These are phyloP conservation scores for Cyclotella choctawhatcheeana DNA, from an alignment of 108 stramenopile genomes.

Conservation along the genomic window DNA sequence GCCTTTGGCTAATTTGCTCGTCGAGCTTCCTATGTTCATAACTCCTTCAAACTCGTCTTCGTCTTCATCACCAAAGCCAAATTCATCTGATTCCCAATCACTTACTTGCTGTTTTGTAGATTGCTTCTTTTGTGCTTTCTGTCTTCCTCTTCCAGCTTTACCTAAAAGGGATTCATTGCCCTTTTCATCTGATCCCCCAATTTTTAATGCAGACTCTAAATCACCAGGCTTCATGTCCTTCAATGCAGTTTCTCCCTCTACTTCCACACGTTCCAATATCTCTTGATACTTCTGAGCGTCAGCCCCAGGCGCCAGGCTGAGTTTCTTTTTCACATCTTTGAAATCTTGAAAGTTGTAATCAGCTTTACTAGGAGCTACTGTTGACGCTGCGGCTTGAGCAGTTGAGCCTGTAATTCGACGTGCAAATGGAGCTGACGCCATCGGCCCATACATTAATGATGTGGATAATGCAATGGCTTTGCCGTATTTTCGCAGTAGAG, in stretches of 20 bases:
- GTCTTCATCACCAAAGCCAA: slow-evolving; percentile 51
- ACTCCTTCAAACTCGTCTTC: slow-evolving; percentile 45
- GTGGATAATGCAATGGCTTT: slow-evolving; percentile 49
- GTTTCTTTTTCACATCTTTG: slow-evolving; percentile 50
- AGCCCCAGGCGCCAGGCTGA: slow-evolving; percentile 48
- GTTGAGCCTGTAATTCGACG: slow-evolving; percentile 26
- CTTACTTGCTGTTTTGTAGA: slow-evolving; percentile 31
- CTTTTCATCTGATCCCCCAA: slow-evolving; percentile 21
- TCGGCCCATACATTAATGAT: slow-evolving; percentile 42
- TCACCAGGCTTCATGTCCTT: slow-evolving; percentile 26
- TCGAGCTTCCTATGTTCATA: slow-evolving; percentile 31
- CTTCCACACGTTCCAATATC: slow-evolving; percentile 43
- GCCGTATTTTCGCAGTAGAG: slow-evolving; percentile 41
- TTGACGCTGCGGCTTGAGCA: slow-evolving; percentile 39
- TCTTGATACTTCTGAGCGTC: slow-evolving; percentile 42
- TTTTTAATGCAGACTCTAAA: slow-evolving; percentile 35
- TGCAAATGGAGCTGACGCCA: slow-evolving; percentile 29
- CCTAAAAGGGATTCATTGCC: background rate
- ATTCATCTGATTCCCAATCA: slow-evolving; percentile 54
- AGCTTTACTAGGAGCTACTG: slow-evolving; percentile 11
- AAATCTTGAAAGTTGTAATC: slow-evolving; percentile 51
- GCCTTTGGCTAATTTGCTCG: slow-evolving; percentile 19
- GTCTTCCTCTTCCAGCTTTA: background rate
- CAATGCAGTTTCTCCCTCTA: slow-evolving; percentile 47
- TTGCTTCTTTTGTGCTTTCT: slow-evolving; percentile 28